Evolutionary conservation across 495 filamentous ascomycete genomes (phyloP).

Genomic region (Halenospora varia): DNA sequence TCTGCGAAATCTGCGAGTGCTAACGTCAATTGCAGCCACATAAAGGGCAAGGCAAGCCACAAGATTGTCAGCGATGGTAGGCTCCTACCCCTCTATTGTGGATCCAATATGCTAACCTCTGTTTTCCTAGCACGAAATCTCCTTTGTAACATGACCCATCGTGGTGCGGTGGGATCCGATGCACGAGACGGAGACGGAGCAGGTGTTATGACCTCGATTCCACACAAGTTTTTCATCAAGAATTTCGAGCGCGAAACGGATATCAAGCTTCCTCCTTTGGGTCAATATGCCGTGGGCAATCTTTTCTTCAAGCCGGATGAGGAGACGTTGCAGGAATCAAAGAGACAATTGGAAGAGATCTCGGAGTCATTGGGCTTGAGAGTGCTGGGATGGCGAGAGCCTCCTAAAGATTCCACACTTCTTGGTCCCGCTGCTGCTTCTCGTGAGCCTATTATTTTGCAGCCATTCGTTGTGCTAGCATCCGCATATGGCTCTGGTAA

Average conservation of each 20-base stretch:
- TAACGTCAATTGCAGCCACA: constrained; percentile 58
- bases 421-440: constrained; percentile 91
- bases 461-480: constrained; percentile 90
- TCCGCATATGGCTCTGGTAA: constrained; percentile 84
- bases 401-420: constrained; percentile 87
- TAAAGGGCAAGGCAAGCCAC: constrained; percentile 96
- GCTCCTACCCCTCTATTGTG: constrained; percentile 26
- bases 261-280: constrained; percentile 77
- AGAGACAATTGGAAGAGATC: constrained; percentile 85
- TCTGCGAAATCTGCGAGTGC: not conserved
- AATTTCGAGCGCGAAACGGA: constrained; percentile 91
- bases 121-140: constrained; percentile 69
- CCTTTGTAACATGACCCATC: constrained; percentile 99
- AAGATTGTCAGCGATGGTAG: constrained; percentile 99
- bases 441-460: constrained; percentile 89
- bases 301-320: constrained; percentile 97
- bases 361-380: constrained; percentile 82
- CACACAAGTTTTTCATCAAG: constrained; percentile 98
- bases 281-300: constrained; percentile 97
- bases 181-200: constrained; percentile 96
- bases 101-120: constrained; percentile 11
- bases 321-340: constrained; percentile 82
- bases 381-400: constrained; percentile 95
- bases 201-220: constrained; percentile 99
- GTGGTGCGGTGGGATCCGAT: constrained; percentile 96